Evolutionary conservation across 495 filamentous ascomycete species (phyloP), one percentile per base, ranked within the genome.

Genomic region (Penicillium roqueforti): DNA sequence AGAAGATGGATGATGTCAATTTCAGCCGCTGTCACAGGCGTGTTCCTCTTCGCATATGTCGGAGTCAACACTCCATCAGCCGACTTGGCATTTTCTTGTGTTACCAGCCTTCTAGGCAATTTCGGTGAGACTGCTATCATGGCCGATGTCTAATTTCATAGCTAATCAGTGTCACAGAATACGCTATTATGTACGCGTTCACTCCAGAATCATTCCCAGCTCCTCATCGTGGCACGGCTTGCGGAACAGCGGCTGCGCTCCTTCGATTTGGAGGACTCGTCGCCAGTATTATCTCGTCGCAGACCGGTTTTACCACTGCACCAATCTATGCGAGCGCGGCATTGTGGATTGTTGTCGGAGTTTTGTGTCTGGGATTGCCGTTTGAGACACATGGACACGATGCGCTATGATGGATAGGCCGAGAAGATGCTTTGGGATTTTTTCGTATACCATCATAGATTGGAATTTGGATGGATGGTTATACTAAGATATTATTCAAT

Each of bases 161-260:
- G 1, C 43, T 22, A 34, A 22, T n/a, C 6, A 3, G 14, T 14
- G 39, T 31, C 31, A 25, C 20, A 23, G 23, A 23, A 25, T 72
- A 81, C 50, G 78, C 76, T 11, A 71, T 83, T 5, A 72, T 82
- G 58, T 82, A 82, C 54, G 79, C 77, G 28, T 82, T 78, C 68
- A 82, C 78, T 2, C 78, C 79, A 0, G 79, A 83, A 59, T 79
- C 73, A 8, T 83, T 82, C 54, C 79, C 77, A 2, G 75, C 76
- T 1, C 74, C 78, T 0, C 77, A 80, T 37, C 65, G 80, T 37
- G 78, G 79, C 13, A 82, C 77, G 0, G 81, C 75, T 3, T 72
- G 71, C 10, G 79, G 80, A 2, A 61, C 80, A 0, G 78, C 80
- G 3, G 62, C 66, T 2, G 53, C 62, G 0, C 46, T 72, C 6